Evolutionary conservation across 2,329 filamentous ascomycete species (phyloP), one percentile per base, ranked within the genome.

Genomic region (Apiospora phragmitis): DNA sequence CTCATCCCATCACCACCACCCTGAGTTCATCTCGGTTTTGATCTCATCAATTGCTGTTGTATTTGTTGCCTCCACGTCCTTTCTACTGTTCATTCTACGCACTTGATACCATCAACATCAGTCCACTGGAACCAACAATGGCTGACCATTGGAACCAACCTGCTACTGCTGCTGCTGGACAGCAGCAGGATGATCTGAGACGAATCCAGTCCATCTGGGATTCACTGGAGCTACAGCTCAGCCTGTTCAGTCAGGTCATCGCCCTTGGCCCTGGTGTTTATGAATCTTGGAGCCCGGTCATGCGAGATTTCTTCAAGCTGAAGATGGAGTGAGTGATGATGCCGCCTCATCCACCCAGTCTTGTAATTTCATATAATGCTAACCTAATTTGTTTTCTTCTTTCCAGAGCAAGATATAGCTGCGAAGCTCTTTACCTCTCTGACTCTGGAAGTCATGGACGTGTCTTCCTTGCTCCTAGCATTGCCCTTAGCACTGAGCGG

Each of bases 241-340:
- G 67, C 45, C 21, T 38, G 16, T 55, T 38, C 45, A 55, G 67
- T 11, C 35, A 49, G 29, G 45, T 68, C n/a, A 16, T 68, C 18
- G 26, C 67, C 21, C 16, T 68, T 12, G 47, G 4, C 1, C 32
- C 29, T 26, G 43, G 45, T 38, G 14, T 41, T 41, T 68, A 55
- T 18, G 29, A 68, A 11, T 21, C 21, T 24, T 55, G 32, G 67
- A 32, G 55, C 45, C 8, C 14, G 8, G 16, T 16, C 5, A 26
- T 32, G 24, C 43, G 43, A 26, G 45, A 68, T 6, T 55, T 51
- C 32, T 14, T 68, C 32, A 68, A 68, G 67, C 29, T 35, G 11
- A 51, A 51, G 67, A 68, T 68, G 47, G 29, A 24, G 67, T 68
- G 55, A 68, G 67, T 68, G 8, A 41, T 9, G 9, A 43, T 55